Evolutionary conservation across 306 rosid genomes (phyloP), one percentile per base, ranked within the genome.

Genomic region (Acmispon strigosus): DNA sequence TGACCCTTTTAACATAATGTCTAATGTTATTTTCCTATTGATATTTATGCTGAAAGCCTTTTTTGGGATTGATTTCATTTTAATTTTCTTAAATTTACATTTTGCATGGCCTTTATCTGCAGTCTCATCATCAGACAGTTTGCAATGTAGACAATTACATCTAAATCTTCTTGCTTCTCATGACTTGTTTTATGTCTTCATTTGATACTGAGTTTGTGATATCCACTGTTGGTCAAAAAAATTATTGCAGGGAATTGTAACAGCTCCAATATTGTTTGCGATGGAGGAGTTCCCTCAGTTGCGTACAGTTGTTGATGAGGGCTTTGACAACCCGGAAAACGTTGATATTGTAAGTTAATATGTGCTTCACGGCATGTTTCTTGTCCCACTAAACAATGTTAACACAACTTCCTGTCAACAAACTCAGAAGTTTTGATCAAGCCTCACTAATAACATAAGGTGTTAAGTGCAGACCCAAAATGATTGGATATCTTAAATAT

Each of bases 271-370:
- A 53, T 82, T 92, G 79, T 92, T 87, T 83, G 96, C 97, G 15
- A 85, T 87, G 90, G 97, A 92, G 81, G 97, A 92, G 78, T 87
- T 87, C 73, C 96, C 96, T 52, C 82, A 92, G 79, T 59, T 92
- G 89, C 90, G 80, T 36, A 32, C 73, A 8, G 74, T 89, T 18
- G 86, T 91, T 60, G 84, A 80, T 1, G 69, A 60, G 42, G 97
- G 97, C 51, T 83, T 91, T 72, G 97, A 88, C 44, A 81, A 88
- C 72, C 89, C 91, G 52, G 84, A 62, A 37, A 87, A 89, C 73
- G 67, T 92, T 34, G 85, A 83, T 65, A 72, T 84, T 12, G 97
- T 92, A 85, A 87, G 97, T 80, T 71, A 34, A 7, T 7, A 8
- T 45, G 24, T 45, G 47, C 58, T 64, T 67, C 45, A 29, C 11